Conservation (phyloP, 345 rosid species). For the Eucalyptus sideroxylon region DNA sequence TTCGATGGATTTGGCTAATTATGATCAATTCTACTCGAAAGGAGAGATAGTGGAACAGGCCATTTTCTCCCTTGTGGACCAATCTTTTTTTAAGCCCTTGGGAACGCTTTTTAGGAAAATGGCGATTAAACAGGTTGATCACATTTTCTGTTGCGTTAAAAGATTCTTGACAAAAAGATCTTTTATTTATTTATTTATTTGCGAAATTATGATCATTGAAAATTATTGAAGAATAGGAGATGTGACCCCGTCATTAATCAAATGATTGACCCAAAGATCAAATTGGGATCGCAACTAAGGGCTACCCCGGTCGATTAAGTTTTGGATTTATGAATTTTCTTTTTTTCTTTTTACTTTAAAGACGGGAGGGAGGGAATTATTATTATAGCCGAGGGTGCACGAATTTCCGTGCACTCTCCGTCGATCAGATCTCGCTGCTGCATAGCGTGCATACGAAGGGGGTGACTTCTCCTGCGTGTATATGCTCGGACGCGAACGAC, state of each 20-base stretch:
- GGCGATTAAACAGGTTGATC: rapidly evolving
- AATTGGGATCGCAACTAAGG: background rate
- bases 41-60: background rate
- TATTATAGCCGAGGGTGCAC: background rate
- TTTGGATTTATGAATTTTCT: background rate
- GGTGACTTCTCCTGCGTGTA: background rate
- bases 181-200: background rate
- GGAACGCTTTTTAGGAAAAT: background rate
- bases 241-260: background rate
- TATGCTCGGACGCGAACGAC: background rate
- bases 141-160: background rate
- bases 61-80: background rate
- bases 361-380: background rate
- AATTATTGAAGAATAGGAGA: background rate
- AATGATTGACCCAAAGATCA: background rate
- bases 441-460: background rate
- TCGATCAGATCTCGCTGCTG: background rate
- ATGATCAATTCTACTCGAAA: background rate
- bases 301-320: background rate
- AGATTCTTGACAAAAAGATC: background rate
- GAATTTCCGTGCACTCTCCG: background rate
- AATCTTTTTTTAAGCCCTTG: background rate
- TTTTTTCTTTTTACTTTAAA: background rate
- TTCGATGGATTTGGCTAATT: background rate
- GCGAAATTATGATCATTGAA: background rate